A percentile compares a stretch with the other conserved stretches of the same genome.
These are phyloP conservation scores for Parathielavia hyrcaniae DNA, from an alignment of 495 filamentous ascomycete species.

Conservation along the genomic window DNA sequence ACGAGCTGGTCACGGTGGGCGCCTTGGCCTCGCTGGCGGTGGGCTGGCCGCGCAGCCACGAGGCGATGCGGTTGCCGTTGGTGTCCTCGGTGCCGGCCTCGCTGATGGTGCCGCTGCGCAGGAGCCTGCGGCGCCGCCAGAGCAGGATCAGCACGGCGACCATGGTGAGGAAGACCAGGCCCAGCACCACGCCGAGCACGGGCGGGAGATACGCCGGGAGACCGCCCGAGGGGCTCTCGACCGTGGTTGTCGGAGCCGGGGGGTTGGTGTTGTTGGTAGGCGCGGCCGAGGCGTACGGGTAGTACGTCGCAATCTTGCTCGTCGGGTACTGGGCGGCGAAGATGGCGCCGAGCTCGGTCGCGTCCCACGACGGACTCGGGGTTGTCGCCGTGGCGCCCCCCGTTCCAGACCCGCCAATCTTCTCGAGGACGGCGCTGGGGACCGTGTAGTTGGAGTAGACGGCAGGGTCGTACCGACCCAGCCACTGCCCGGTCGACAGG, in stretches of 20 bases:
- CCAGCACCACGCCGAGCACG: slow-evolving; percentile 61
- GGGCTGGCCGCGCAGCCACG: slow-evolving; percentile 41
- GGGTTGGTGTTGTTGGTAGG: slow-evolving; percentile 36
- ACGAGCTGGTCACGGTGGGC: slow-evolving; percentile 39
- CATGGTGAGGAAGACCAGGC: slow-evolving; percentile 53
- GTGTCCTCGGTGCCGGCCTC: slow-evolving; percentile 44
- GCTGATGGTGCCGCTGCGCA: slow-evolving; percentile 31
- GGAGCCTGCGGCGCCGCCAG: slow-evolving; percentile 46
- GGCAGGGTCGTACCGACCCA: slow-evolving; percentile 54
- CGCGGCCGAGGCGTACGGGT: slow-evolving; percentile 48
- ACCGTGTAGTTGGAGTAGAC: slow-evolving; percentile 55
- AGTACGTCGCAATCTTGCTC: slow-evolving; percentile 51
- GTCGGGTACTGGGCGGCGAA: slow-evolving; percentile 54
- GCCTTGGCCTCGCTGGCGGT: slow-evolving; percentile 35
- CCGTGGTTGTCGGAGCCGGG: slow-evolving; percentile 2
- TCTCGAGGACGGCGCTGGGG: slow-evolving; percentile 48
- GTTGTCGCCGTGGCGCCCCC: slow-evolving; percentile 56
- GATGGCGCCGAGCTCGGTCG: slow-evolving; percentile 44
- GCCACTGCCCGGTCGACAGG: slow-evolving; percentile 52
- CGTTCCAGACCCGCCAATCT: slow-evolving; percentile 55
- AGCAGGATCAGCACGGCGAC: slow-evolving; percentile 49
- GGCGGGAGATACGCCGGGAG: slow-evolving; percentile 57
- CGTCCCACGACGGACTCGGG: slow-evolving; percentile 40
- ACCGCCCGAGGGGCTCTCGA: slow-evolving; percentile 29
- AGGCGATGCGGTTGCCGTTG: slow-evolving; percentile 35